Conservation (phyloP, 139 green algal genomes). For the Astrephomene gubernaculifera region DNA sequence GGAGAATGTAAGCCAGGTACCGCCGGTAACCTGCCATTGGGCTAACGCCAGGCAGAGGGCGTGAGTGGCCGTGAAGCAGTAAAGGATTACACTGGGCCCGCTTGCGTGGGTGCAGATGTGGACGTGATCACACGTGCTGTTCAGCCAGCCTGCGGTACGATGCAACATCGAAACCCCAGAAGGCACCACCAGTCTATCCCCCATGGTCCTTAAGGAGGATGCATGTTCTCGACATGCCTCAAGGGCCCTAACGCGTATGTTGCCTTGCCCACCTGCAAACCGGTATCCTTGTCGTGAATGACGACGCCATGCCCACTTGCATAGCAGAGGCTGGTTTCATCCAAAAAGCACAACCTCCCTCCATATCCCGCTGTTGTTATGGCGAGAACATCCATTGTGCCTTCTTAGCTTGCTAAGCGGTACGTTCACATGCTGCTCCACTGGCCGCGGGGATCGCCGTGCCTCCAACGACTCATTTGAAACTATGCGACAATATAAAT, state of each 20-base stretch:
- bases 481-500: neutral
- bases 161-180: no score
- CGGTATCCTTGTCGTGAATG: slow-evolving; percentile 39
- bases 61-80: no score
- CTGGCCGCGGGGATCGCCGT: neutral
- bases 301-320: slow-evolving; percentile 41
- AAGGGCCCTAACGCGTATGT: no score
- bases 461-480: neutral
- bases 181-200: no score
- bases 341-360: slow-evolving; percentile 29
- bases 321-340: slow-evolving; percentile 30
- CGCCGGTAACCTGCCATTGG: no score
- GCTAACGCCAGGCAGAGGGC: no score
- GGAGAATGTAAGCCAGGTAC: neutral
- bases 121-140: no score
- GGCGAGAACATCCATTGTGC: slow-evolving; percentile 23
- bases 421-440: neutral
- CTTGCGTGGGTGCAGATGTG: no score
- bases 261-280: slow-evolving; percentile 49
- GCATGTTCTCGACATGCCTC: no score
- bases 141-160: no score
- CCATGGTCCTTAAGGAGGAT: no score
- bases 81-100: no score
- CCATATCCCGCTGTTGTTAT: slow-evolving; percentile 5
- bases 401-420: neutral